Evolutionary conservation across 192 early-diverging fungal genomes (phyloP).

Genomic region (Funneliformis mosseae): DNA sequence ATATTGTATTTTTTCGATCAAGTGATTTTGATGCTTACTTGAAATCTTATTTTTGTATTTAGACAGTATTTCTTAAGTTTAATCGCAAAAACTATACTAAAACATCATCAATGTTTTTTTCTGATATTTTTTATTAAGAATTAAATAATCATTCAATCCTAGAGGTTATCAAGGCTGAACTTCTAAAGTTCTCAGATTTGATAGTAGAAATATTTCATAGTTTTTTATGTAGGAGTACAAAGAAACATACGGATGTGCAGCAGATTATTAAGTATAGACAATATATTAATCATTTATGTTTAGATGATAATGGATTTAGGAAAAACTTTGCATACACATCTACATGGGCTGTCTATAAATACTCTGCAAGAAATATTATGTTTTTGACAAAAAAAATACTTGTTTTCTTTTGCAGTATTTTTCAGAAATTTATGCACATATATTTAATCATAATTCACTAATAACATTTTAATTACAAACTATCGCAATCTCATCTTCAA

Average conservation of each 20-base stretch:
- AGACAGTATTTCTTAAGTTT: no score
- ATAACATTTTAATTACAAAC: neutral
- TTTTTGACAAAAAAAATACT: neutral
- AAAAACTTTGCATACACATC: neutral
- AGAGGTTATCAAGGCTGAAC: neutral
- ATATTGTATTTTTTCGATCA: no score
- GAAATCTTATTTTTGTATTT: no score
- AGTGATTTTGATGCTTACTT: no score
- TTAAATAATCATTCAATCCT: neutral
- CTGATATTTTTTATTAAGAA: conserved; percentile 13
- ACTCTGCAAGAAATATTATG: neutral
- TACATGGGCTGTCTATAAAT: neutral
- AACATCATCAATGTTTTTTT: no score
- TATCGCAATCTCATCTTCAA: neutral
- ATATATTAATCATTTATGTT: no score
- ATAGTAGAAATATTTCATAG: neutral
- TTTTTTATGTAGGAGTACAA: neutral
- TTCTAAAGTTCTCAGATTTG: neutral
- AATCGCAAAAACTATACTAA: no score
- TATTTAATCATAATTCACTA: conserved; percentile 1
- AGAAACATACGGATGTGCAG: neutral
- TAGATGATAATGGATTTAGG: no score
- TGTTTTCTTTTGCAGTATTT: conserved; percentile 5
- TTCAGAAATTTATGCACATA: neutral
- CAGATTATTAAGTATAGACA: neutral